Evolutionary conservation across 2,329 filamentous ascomycete species (phyloP).

Genomic region (Cyphellophora europaea): DNA sequence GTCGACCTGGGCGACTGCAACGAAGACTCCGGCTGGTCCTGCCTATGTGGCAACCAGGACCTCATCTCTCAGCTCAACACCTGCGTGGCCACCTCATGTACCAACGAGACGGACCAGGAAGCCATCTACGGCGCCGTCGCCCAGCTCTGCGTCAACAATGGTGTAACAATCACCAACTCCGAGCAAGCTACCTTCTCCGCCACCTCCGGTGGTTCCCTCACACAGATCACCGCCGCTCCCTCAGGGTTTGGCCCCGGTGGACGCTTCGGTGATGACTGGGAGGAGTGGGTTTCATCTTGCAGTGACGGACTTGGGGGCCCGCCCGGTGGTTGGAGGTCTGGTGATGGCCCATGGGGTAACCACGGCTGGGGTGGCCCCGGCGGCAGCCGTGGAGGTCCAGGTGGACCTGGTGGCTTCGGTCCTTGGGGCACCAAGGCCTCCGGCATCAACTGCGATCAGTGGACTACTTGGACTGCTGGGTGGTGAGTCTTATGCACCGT

Average conservation of each 20-base stretch:
- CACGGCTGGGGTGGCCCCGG: conserved; percentile 10
- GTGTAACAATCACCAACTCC: conserved; percentile 15
- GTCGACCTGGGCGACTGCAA: conserved; percentile 17
- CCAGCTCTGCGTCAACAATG: conserved; percentile 19
- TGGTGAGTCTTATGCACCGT: too few relatives aligned
- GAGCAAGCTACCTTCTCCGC: conserved; percentile 19
- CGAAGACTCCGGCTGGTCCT: conserved; percentile 15
- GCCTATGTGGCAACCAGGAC: conserved; percentile 18
- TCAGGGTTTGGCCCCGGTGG: conserved; percentile 13
- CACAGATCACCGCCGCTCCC: conserved; percentile 14
- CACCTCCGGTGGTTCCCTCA: conserved; percentile 17
- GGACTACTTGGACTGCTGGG: conserved; percentile 20
- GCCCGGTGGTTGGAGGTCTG: conserved; percentile 14
- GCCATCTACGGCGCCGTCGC: conserved; percentile 20
- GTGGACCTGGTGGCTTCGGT: conserved; percentile 12
- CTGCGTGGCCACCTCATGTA: conserved; percentile 19
- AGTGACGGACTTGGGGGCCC: conserved; percentile 16
- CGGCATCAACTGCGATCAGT: conserved; percentile 17
- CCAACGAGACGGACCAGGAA: conserved; percentile 19
- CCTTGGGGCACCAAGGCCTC: conserved; percentile 19
- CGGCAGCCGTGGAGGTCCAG: conserved; percentile 9
- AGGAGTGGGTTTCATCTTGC: conserved; percentile 14
- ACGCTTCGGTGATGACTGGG: conserved; percentile 15
- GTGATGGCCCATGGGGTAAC: conserved; percentile 13
- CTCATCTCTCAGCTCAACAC: conserved; percentile 19